Conservation (phyloP, 1,284 basidiomycete genomes). For the Fomitopsis betulina region DNA sequence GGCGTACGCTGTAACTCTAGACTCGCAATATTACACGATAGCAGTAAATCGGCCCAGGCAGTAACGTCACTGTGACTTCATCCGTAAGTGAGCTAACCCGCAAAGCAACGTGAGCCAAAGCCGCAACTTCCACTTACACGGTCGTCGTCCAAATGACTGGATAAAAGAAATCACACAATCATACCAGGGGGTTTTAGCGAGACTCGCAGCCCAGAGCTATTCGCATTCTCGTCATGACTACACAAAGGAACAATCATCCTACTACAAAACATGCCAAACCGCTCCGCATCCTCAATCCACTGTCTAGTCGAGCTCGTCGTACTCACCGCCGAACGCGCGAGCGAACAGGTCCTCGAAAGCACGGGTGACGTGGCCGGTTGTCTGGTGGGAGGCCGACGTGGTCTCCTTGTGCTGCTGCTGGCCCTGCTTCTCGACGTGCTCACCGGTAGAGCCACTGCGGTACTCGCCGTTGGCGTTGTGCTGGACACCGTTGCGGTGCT, state of each 20-base stretch:
- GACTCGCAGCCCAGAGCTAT: slow-evolving; percentile 2
- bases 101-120: too few relatives aligned
- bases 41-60: too few relatives aligned
- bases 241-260: neutral
- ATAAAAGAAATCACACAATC: neutral
- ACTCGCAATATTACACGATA: too few relatives aligned
- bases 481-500: neutral
- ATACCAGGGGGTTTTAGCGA: neutral
- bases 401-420: too few relatives aligned
- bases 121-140: too few relatives aligned
- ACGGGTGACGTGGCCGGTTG: neutral
- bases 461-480: neutral
- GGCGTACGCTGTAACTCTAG: too few relatives aligned
- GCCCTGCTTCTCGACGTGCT: too few relatives aligned
- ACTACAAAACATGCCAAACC: neutral
- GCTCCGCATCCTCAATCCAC: neutral
- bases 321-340: neutral
- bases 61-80: too few relatives aligned
- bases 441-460: neutral
- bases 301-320: neutral
- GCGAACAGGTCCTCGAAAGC: neutral
- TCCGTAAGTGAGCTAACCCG: too few relatives aligned
- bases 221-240: neutral
- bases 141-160: too few relatives aligned
- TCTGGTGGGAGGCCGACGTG: too few relatives aligned